Percentiles rank a stretch among this genome's conserved stretches.
Evolutionary conservation across 179 eudicot species (phyloP).

Genomic region (Beta corolliflora): DNA sequence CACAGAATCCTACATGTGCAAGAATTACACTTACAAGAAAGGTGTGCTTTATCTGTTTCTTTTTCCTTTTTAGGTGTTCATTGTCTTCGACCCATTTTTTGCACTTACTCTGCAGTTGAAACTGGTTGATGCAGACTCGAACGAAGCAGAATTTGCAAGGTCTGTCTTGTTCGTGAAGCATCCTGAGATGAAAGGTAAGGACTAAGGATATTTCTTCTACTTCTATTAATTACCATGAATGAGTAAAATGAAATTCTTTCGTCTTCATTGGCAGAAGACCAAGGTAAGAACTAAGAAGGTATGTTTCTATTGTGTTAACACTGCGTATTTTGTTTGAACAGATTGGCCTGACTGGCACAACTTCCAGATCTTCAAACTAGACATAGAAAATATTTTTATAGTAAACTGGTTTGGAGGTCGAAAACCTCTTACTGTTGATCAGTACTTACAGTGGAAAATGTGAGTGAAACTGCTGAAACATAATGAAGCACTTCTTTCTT

Average conservation of each 20-base stretch:
- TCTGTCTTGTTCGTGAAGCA: conserved; percentile 73
- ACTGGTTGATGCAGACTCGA: conserved; percentile 41
- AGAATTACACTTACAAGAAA: conserved; percentile 88
- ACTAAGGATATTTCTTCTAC: not conserved
- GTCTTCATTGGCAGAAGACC: too few species aligned
- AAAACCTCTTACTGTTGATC: conserved; percentile 79
- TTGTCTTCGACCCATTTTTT: not conserved
- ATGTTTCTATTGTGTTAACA: too few species aligned
- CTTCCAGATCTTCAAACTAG: conserved; percentile 72
- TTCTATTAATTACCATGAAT: too few species aligned
- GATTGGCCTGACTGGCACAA: conserved; percentile 83
- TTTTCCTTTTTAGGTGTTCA: not conserved
- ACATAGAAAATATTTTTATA: conserved; percentile 64
- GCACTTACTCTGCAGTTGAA: conserved; percentile 46
- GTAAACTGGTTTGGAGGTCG: conserved; percentile 91
- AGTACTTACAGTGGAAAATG: conserved; percentile 61
- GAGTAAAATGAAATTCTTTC: not conserved
- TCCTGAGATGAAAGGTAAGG: conserved; percentile 76
- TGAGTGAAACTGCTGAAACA: conserved; percentile 36
- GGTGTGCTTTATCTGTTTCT: conserved; percentile 37
- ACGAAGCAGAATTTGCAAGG: conserved; percentile 65
- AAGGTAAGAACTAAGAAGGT: too few species aligned
- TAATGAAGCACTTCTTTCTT: not conserved
- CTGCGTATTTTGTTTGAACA: conserved; percentile 33
- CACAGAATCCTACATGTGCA: conserved; percentile 85